Percentiles rank a stretch among this genome's conserved stretches.
Conservation (phyloP, 176 grass and related monocot genomes). For the Echinochloa phyllopogon region DNA sequence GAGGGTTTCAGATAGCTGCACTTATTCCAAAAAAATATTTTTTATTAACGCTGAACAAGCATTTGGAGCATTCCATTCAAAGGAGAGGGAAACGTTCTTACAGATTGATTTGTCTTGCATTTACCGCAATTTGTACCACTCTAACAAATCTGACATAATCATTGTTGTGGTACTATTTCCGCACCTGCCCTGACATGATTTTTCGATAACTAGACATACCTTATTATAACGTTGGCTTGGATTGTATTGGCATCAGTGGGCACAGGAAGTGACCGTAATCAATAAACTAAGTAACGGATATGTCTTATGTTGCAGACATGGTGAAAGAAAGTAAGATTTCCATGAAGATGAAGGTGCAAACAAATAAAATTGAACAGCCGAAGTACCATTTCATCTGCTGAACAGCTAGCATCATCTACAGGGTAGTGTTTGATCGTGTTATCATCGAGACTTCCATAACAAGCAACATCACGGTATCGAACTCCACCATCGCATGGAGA, state of each 20-base stretch:
- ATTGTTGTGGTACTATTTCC: background rate
- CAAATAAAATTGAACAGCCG: constrained; percentile 1
- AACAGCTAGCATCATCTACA: constrained; percentile 77
- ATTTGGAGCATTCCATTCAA: background rate
- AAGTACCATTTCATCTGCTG: constrained; percentile 63
- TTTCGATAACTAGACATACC: background rate
- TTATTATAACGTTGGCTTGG: background rate
- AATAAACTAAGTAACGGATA: background rate
- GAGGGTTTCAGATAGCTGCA: background rate
- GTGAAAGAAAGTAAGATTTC: background rate
- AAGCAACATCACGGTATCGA: constrained; percentile 71
- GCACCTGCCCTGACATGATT: background rate
- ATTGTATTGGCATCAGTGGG: background rate
- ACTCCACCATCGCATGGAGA: constrained; percentile 85
- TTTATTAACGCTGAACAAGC: background rate
- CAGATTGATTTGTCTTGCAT: background rate
- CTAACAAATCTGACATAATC: background rate
- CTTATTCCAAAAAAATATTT: background rate
- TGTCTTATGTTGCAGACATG: background rate
- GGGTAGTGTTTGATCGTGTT: constrained; percentile 70
- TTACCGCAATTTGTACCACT: background rate
- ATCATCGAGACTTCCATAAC: constrained; percentile 69
- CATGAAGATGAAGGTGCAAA: background rate
- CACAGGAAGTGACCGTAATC: background rate
- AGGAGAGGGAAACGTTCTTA: background rate